A percentile compares a stretch with the other conserved stretches of the same genome.
These are phyloP conservation scores for Triticum dicoccoides DNA, from an alignment of 176 grass and related monocot species.

Conservation along the genomic window DNA sequence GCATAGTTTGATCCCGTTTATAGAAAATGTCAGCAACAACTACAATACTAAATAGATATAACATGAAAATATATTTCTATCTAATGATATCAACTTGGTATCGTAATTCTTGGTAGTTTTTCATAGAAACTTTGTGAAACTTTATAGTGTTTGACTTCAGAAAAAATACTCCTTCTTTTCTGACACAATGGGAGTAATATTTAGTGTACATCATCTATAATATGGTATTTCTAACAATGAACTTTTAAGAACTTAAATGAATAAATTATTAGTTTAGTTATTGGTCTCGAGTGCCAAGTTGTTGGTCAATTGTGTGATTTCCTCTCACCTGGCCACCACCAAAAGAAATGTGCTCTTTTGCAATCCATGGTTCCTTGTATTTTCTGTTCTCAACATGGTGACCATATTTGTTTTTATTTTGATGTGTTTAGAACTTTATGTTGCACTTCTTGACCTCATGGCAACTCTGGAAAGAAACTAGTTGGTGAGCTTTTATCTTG, in stretches of 20 bases:
- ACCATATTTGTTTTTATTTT: not conserved
- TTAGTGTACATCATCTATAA: too few relatives aligned
- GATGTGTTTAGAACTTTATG: not conserved
- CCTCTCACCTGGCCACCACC: not conserved
- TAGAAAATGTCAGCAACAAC: too few relatives aligned
- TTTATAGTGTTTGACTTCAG: too few relatives aligned
- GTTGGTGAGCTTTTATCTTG: not conserved
- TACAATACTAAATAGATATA: too few relatives aligned
- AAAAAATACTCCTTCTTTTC: too few relatives aligned
- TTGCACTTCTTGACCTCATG: not conserved
- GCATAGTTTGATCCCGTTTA: too few relatives aligned
- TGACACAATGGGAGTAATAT: too few relatives aligned
- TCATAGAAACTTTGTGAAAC: too few relatives aligned
- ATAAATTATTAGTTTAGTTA: not conserved
- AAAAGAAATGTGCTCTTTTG: not conserved
- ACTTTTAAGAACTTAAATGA: not conserved
- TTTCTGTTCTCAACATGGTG: not conserved
- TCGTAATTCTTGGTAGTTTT: too few relatives aligned
- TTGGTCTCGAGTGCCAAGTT: not conserved
- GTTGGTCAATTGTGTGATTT: not conserved
- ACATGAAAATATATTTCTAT: too few relatives aligned
- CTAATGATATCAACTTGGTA: too few relatives aligned
- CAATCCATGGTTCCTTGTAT: not conserved
- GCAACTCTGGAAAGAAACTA: not conserved
- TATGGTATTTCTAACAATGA: too few relatives aligned